A percentile compares a stretch with the other conserved stretches of the same genome.
Conservation (phyloP, 2,329 filamentous ascomycete genomes). For the Beauveria sp. region DNA sequence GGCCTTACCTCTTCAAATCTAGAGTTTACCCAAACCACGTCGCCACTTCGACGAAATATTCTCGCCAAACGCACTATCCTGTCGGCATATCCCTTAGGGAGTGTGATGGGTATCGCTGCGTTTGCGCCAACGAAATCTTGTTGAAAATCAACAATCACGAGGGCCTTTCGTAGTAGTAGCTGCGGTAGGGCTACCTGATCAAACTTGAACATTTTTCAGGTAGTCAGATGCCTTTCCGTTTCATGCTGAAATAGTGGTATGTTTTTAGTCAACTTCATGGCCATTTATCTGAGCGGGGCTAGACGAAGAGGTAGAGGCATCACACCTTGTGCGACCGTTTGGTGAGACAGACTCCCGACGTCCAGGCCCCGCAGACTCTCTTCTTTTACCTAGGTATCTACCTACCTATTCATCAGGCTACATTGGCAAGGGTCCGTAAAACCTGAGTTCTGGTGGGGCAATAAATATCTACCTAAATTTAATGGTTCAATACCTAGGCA, state of each 20-base stretch:
- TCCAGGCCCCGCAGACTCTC: background rate
- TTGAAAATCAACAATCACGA: conserved; percentile 81
- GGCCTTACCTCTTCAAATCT: conserved; percentile 47
- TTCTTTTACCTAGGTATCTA: background rate
- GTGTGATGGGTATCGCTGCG: conserved; percentile 59
- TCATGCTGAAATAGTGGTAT: background rate
- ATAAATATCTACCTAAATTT: too few species aligned
- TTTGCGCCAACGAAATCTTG: conserved; percentile 73
- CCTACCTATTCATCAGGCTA: background rate
- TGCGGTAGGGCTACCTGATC: conserved; percentile 47
- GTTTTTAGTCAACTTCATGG: background rate
- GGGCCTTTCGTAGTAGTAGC: conserved; percentile 55
- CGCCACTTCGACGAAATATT: conserved; percentile 62
- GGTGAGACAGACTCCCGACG: background rate
- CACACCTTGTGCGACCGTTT: background rate
- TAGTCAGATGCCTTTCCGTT: background rate
- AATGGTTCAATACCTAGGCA: too few species aligned
- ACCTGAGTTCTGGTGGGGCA: too few species aligned
- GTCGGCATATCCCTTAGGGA: conserved; percentile 58
- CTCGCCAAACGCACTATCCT: conserved; percentile 59
- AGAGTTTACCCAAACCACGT: conserved; percentile 79
- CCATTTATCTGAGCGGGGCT: background rate
- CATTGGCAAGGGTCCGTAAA: background rate
- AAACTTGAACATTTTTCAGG: conserved; percentile 44
- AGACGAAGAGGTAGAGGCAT: background rate